Evolutionary conservation across 2,329 filamentous ascomycete species (phyloP).

Genomic region (Alternaria longipes): DNA sequence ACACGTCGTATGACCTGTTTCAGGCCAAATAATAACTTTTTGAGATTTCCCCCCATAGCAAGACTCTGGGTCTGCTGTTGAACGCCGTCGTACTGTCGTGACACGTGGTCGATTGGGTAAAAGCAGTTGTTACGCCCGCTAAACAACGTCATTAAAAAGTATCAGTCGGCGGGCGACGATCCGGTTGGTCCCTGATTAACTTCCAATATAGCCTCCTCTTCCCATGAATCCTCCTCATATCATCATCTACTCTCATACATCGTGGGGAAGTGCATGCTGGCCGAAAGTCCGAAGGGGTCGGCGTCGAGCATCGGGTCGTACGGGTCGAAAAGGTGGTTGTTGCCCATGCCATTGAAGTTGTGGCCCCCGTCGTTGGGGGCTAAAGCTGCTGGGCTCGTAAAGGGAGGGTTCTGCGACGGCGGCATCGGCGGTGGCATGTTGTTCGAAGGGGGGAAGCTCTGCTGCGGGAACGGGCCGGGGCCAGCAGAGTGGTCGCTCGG

Average conservation of each 20-base stretch:
- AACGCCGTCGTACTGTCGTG: constrained; percentile 39
- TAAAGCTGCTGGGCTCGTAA: constrained; percentile 44
- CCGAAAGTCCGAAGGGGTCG: constrained; percentile 91
- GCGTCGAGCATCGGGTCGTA: constrained; percentile 91
- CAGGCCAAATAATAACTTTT: constrained; percentile 38
- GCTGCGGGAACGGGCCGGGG: constrained; percentile 69
- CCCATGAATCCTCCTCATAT: constrained; percentile 23
- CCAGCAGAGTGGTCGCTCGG: constrained; percentile 72
- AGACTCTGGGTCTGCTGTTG: constrained; percentile 16
- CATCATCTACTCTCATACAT: constrained; percentile 64
- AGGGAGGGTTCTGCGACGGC: constrained; percentile 48
- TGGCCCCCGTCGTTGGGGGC: constrained; percentile 45
- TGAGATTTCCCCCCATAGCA: constrained; percentile 25
- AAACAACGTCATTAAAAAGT: constrained; percentile 38
- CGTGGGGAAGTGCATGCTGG: constrained; percentile 94
- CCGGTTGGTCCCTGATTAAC: constrained; percentile 9
- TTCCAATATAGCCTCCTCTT: constrained; percentile 18
- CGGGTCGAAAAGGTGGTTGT: constrained; percentile 67
- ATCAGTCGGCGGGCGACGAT: constrained; percentile 7
- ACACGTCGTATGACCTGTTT: constrained; percentile 10
- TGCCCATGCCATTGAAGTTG: constrained; percentile 57
- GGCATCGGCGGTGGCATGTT: constrained; percentile 52
- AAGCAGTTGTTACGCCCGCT: constrained; percentile 41
- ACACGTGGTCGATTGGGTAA: constrained; percentile 19
- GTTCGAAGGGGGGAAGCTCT: constrained; percentile 61